Evolutionary conservation across 345 rosid genomes (phyloP).

Genomic region (Populus tremula): DNA sequence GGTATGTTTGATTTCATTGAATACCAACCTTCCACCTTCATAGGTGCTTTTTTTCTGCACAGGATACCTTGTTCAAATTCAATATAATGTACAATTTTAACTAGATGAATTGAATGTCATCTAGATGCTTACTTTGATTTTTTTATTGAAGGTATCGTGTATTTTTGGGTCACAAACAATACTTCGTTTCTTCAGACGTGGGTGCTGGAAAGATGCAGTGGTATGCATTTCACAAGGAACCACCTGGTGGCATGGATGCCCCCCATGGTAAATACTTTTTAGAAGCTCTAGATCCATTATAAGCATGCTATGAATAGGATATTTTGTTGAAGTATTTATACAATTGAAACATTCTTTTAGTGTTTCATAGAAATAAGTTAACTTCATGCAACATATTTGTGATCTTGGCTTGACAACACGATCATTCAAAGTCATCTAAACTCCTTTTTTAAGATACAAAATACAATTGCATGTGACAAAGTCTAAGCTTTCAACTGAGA

Average conservation of each 20-base stretch:
- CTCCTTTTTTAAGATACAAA: not conserved
- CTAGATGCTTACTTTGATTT: slow-evolving; percentile 10
- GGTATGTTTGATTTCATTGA: slow-evolving; percentile 46
- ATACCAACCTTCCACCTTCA: not conserved
- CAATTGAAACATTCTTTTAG: not conserved
- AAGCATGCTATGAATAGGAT: not conserved
- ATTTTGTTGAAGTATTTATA: not conserved
- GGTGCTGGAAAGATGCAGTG: slow-evolving; percentile 99
- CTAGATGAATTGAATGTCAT: not conserved
- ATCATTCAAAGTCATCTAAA: not conserved
- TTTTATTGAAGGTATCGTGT: slow-evolving; percentile 65
- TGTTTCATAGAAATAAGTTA: not conserved
- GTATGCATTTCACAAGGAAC: slow-evolving; percentile 87
- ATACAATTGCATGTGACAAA: not conserved
- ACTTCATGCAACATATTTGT: not conserved
- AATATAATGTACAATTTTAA: not conserved
- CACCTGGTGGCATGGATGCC: slow-evolving; percentile 71
- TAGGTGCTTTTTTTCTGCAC: not conserved
- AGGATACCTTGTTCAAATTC: not conserved
- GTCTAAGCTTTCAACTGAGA: not conserved
- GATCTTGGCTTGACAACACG: not conserved
- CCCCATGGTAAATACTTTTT: slow-evolving; percentile 46
- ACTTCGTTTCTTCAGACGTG: slow-evolving; percentile 94
- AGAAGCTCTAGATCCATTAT: not conserved
- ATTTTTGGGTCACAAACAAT: slow-evolving; percentile 91